A percentile compares a stretch with the other conserved stretches of the same genome.
These are phyloP conservation scores for Mortierella polycephala DNA, from an alignment of 371 early-diverging fungal species.

Conservation along the genomic window DNA sequence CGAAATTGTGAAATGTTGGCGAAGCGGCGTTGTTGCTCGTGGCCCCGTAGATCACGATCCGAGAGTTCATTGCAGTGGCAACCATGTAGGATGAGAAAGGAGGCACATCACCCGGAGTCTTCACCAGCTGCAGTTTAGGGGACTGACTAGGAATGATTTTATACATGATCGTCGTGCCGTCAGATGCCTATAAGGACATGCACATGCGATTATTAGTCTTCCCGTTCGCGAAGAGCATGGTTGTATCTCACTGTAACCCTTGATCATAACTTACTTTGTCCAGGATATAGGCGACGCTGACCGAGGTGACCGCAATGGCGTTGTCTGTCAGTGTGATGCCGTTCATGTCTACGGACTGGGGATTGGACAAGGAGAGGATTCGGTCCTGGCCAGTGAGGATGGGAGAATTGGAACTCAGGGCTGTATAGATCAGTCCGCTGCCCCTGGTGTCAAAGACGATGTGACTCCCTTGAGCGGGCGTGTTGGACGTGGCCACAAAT, in stretches of 20 bases:
- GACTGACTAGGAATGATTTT: slow-evolving; percentile 25
- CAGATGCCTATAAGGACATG: too few species aligned
- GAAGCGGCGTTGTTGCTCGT: neutral
- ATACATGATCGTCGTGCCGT: slow-evolving; percentile 18
- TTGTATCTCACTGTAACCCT: too few species aligned
- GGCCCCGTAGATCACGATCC: slow-evolving; percentile 30
- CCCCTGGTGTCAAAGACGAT: slow-evolving; percentile 31
- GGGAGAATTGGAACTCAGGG: neutral
- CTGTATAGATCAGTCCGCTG: slow-evolving; percentile 9
- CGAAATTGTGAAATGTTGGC: slow-evolving; percentile 23
- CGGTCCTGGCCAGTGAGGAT: slow-evolving; percentile 1
- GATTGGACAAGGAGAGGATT: slow-evolving; percentile 16
- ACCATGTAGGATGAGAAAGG: slow-evolving; percentile 14
- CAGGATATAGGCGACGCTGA: slow-evolving; percentile 26
- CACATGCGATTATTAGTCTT: too few species aligned
- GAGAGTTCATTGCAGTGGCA: slow-evolving; percentile 13
- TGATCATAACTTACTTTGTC: slow-evolving; percentile 20
- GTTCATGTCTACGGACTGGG: slow-evolving; percentile 31
- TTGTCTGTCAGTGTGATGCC: slow-evolving; percentile 17
- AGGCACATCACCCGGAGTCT: slow-evolving; percentile 18
- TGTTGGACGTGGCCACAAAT: slow-evolving; percentile 14
- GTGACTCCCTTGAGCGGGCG: slow-evolving; percentile 37
- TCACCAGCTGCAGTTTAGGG: slow-evolving; percentile 9
- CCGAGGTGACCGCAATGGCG: slow-evolving; percentile 32
- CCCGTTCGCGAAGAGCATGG: too few species aligned